Evolutionary conservation across 2,329 filamentous ascomycete species (phyloP).

Genomic region (Cladosporium sp.): DNA sequence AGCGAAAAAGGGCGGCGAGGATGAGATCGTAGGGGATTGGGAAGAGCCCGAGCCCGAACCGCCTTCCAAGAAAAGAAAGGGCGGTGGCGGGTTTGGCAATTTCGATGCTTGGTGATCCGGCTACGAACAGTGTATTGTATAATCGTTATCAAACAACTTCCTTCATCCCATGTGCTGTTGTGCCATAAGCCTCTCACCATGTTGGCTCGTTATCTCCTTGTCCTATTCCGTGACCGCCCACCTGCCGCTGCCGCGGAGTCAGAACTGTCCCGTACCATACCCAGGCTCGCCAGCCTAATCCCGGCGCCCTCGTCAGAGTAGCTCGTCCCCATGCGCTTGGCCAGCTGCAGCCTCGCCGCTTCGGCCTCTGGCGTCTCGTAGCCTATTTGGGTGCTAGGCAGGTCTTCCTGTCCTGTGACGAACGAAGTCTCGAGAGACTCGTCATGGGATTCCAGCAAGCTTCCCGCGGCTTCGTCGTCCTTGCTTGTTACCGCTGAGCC

Average conservation of each 20-base stretch:
- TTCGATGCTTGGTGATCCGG: slow-evolving; percentile 75
- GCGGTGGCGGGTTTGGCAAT: slow-evolving; percentile 74
- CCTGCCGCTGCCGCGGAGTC: slow-evolving; percentile 14
- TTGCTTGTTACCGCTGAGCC: background rate
- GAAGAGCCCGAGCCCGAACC: slow-evolving; percentile 64
- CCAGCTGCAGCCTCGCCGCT: slow-evolving; percentile 25
- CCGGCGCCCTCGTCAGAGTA: slow-evolving; percentile 21
- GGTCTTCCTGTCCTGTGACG: slow-evolving; percentile 2
- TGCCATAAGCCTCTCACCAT: background rate
- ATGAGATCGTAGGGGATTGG: slow-evolving; percentile 56
- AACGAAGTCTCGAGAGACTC: too few species aligned
- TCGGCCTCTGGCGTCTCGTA: slow-evolving; percentile 30
- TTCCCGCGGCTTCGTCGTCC: background rate
- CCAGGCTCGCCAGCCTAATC: slow-evolving; percentile 23
- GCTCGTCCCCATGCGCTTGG: slow-evolving; percentile 27
- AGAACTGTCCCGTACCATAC: slow-evolving; percentile 26
- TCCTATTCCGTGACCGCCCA: slow-evolving; percentile 15
- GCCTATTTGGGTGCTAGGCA: slow-evolving; percentile 30
- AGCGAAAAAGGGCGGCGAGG: slow-evolving; percentile 35
- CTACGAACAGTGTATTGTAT: too few species aligned
- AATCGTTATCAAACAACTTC: too few species aligned
- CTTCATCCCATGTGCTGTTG: slow-evolving; percentile 3
- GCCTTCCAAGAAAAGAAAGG: slow-evolving; percentile 67
- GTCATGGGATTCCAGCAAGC: too few species aligned
- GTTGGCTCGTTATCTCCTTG: background rate